Percentiles rank a stretch among this genome's conserved stretches.
These are phyloP conservation scores for Withania somnifera DNA, from an alignment of 305 asterid species.

Conservation along the genomic window DNA sequence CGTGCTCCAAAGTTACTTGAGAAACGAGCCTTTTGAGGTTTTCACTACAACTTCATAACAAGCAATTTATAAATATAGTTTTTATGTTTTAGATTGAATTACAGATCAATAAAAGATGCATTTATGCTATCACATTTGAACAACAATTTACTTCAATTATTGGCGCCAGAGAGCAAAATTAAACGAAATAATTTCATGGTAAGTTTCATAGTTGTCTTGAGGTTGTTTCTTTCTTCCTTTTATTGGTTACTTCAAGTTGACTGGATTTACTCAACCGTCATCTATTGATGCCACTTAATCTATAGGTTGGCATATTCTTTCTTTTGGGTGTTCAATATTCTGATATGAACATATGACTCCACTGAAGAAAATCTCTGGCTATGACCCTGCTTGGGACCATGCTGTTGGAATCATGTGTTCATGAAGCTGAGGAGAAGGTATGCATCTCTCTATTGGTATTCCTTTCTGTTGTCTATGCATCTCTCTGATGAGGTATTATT, in stretches of 20 bases:
- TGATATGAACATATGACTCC: neutral
- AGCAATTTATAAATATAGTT: neutral
- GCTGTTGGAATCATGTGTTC: constrained; percentile 81
- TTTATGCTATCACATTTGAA: neutral
- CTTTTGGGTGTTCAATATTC: neutral
- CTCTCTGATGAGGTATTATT: neutral
- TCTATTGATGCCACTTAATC: neutral
- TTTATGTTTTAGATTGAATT: neutral
- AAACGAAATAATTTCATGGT: neutral
- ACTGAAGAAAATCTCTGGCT: constrained; percentile 3
- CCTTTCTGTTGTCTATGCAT: neutral
- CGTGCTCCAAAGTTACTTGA: neutral
- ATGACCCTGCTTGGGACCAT: constrained; percentile 60
- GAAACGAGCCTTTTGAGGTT: neutral
- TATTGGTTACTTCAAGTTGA: neutral
- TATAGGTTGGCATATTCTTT: neutral
- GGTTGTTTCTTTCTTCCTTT: neutral
- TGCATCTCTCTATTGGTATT: neutral
- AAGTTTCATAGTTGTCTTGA: neutral
- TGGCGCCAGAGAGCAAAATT: neutral
- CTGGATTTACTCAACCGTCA: neutral
- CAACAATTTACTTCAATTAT: neutral
- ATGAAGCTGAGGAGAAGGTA: constrained; percentile 89
- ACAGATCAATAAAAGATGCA: neutral
- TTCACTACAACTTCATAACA: neutral